phyloP scores from a whole-genome alignment of 176 grass and related monocot species.

The Aegilops bicornis region DNA sequence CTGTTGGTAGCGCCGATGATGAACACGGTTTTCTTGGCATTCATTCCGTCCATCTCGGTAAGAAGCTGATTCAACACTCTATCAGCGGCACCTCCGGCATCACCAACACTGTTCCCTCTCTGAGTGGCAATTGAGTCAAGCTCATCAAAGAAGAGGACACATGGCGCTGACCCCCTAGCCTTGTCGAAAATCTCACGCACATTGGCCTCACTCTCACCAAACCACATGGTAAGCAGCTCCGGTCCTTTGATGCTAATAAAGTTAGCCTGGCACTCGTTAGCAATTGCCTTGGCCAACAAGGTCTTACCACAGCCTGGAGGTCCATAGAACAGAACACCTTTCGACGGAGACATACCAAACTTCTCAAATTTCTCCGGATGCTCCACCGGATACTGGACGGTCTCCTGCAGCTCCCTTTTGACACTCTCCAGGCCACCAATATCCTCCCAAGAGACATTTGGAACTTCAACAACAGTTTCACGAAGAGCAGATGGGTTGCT shows the following conservation, averaged over 20 bases:
- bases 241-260: conserved; percentile 91
- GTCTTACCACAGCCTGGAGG: conserved; percentile 90
- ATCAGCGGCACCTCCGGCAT: too few species aligned
- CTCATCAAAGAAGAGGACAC: too few species aligned
- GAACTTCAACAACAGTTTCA: conserved; percentile 77
- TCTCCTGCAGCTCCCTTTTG: conserved; percentile 67
- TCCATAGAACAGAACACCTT: conserved; percentile 89
- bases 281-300: conserved; percentile 88
- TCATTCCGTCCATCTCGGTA: too few species aligned
- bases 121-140: too few species aligned
- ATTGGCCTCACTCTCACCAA: conserved; percentile 54
- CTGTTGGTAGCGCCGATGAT: too few species aligned
- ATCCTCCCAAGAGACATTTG: conserved; percentile 69
- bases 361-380: conserved; percentile 93
- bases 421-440: conserved; percentile 63
- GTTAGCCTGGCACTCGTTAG: conserved; percentile 92
- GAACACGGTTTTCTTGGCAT: too few species aligned
- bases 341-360: conserved; percentile 89
- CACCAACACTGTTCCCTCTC: too few species aligned
- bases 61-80: too few species aligned
- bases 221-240: conserved; percentile 88
- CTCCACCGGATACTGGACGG: conserved; percentile 86
- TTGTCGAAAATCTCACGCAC: too few species aligned
- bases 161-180: too few species aligned
- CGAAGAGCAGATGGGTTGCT: conserved; percentile 86